Conservation (phyloP, 345 rosid genomes). For the Zanthoxylum bungeanum region DNA sequence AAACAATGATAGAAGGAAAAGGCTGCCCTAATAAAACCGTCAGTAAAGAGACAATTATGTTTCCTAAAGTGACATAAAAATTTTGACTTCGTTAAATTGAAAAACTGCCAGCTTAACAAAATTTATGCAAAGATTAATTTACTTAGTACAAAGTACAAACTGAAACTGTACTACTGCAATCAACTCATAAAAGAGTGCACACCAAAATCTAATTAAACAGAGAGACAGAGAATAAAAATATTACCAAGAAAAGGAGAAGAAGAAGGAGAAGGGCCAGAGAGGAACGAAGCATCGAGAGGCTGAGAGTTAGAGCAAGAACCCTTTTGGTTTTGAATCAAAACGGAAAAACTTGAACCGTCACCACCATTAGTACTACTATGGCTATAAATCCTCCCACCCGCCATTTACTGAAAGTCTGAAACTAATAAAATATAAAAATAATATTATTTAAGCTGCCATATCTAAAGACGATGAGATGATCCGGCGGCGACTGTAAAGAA, state of each 20-base stretch:
- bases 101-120: neutral
- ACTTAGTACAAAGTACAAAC: neutral
- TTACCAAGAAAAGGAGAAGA: conserved; percentile 50
- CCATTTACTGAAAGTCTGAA: too few relatives aligned
- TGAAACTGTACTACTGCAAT: too few relatives aligned
- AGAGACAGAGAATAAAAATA: neutral
- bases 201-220: neutral
- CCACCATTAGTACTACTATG: conserved; percentile 14
- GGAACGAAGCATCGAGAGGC: conserved; percentile 38
- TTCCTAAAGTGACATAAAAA: neutral
- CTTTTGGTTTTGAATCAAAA: conserved; percentile 42
- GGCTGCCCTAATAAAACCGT: too few relatives aligned
- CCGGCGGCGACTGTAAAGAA: neutral
- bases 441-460: conserved; percentile 20
- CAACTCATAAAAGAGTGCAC: neutral
- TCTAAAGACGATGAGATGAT: conserved; percentile 11
- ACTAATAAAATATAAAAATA: conserved; percentile 3
- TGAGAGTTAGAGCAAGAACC: conserved; percentile 33
- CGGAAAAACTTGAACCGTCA: conserved; percentile 29
- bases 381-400: conserved; percentile 28
- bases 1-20: too few relatives aligned
- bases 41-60: neutral
- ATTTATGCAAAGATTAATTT: neutral
- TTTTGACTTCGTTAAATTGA: neutral
- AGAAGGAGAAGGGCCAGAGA: conserved; percentile 46